phyloP scores from a whole-genome alignment of 164 flowering plant genomes.

The Buxus sempervirens region DNA sequence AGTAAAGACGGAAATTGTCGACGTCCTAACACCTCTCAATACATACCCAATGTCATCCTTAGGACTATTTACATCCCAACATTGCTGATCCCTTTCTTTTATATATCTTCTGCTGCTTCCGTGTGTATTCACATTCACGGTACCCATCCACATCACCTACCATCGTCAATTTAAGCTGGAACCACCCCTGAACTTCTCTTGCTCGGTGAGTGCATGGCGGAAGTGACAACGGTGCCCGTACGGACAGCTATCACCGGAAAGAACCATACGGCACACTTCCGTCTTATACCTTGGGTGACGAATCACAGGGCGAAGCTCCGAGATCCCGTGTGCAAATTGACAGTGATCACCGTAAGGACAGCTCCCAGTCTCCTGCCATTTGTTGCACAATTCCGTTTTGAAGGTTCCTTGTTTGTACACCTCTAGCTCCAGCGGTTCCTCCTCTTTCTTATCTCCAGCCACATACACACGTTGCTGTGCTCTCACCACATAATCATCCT shows the following conservation, averaged over 20 bases:
- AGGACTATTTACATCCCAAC: background rate
- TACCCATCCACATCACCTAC: background rate
- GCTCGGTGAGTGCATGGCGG: conserved; percentile 75
- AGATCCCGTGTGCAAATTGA: conserved; percentile 87
- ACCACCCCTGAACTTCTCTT: conserved; percentile 44
- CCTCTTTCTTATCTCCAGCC: conserved; percentile 49
- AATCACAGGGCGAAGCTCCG: conserved; percentile 85
- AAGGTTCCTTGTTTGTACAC: conserved; percentile 84
- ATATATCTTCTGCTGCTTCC: no score
- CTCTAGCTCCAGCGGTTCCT: conserved; percentile 58
- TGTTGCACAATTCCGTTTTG: conserved; percentile 95
- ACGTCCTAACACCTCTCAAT: no score
- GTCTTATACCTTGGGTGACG: conserved; percentile 98
- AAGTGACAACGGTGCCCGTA: conserved; percentile 97
- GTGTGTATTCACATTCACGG: background rate
- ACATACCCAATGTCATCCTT: no score
- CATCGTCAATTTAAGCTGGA: background rate
- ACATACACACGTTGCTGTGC: conserved; percentile 61
- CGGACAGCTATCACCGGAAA: conserved; percentile 70
- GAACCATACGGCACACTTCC: conserved; percentile 89
- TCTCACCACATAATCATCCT: background rate
- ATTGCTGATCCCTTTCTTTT: background rate
- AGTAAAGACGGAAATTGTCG: no score
- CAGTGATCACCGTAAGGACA: conserved; percentile 85
- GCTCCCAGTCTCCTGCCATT: conserved; percentile 79